These are phyloP conservation scores for Corymbia calophylla DNA, from an alignment of 441 rosid species.

Conservation along the genomic window DNA sequence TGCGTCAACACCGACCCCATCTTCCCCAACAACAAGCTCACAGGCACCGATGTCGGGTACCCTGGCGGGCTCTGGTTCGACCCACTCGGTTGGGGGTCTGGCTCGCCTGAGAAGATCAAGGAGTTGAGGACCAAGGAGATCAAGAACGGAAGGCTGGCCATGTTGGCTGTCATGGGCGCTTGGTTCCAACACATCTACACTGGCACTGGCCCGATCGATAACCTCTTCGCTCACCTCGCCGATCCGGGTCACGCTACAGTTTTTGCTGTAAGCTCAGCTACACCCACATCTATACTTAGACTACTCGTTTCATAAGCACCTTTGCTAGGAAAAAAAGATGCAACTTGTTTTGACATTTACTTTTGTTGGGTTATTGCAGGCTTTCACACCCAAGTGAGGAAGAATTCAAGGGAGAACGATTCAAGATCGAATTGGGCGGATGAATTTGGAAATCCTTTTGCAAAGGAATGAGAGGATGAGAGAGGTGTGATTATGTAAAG, in stretches of 20 bases:
- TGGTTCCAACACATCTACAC: conserved; percentile 99
- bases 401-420: not conserved
- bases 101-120: conserved; percentile 72
- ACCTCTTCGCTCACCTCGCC: conserved; percentile 91
- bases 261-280: conserved; percentile 57
- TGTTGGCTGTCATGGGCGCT: conserved; percentile 98
- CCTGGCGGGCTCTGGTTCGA: conserved; percentile 98
- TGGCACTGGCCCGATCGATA: conserved; percentile 92
- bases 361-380: conserved; percentile 28
- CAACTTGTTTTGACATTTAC: not conserved
- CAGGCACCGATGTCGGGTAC: conserved; percentile 93
- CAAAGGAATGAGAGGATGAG: conserved; percentile 10
- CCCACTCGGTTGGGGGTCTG: conserved; percentile 91
- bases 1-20: conserved; percentile 92
- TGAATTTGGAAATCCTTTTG: not conserved
- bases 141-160: conserved; percentile 89
- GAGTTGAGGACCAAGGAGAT: conserved; percentile 94
- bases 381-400: conserved; percentile 81
- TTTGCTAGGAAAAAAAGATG: not conserved
- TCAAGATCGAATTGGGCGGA: not conserved
- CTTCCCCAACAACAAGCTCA: conserved; percentile 97
- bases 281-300: not conserved
- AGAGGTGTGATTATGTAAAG: conserved; percentile 3
- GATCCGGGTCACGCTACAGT: conserved; percentile 97
- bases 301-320: not conserved